These are phyloP conservation scores for Fusarium acutatum DNA, from an alignment of 2,329 filamentous ascomycete species.

Conservation along the genomic window DNA sequence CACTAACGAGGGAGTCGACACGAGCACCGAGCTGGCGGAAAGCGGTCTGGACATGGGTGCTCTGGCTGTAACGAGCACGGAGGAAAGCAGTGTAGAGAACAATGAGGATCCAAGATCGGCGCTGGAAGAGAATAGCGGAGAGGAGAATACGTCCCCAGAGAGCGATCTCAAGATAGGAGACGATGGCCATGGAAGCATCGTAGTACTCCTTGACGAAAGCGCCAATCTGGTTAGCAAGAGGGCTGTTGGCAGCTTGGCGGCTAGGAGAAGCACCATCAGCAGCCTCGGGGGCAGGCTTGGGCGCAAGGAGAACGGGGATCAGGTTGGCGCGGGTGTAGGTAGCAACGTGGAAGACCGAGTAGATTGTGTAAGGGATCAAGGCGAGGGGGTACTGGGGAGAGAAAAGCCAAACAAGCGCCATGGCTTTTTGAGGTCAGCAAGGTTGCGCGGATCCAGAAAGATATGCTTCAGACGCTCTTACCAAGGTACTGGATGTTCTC, in stretches of 20 bases:
- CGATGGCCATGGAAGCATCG: conserved; percentile 92
- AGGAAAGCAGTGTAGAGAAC: conserved; percentile 90
- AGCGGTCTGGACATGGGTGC: conserved; percentile 87
- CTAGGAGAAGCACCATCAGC: conserved; percentile 61
- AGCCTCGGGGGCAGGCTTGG: conserved; percentile 62
- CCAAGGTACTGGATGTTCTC: conserved; percentile 98
- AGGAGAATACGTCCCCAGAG: conserved; percentile 86
- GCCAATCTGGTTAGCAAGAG: conserved; percentile 83
- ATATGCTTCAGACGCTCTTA: conserved; percentile 57
- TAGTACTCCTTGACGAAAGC: conserved; percentile 98
- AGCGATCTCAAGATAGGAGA: conserved; percentile 85
- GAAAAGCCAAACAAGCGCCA: conserved; percentile 96
- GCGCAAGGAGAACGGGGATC: conserved; percentile 83
- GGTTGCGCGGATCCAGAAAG: not conserved
- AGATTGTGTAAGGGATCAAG: conserved; percentile 92
- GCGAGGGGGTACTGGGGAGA: conserved; percentile 89
- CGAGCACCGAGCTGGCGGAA: conserved; percentile 77
- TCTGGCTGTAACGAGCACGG: conserved; percentile 88
- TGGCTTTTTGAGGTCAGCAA: conserved; percentile 63
- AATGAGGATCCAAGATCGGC: conserved; percentile 89
- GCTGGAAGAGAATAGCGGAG: conserved; percentile 86
- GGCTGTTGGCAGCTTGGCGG: conserved; percentile 61
- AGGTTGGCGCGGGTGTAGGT: conserved; percentile 95
- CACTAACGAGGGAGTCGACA: conserved; percentile 82
- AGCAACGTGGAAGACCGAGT: conserved; percentile 97